A percentile compares a stretch with the other conserved stretches of the same genome.
Conservation (phyloP, 2,329 filamentous ascomycete species). For the Gnomoniopsis smithogilvyi region DNA sequence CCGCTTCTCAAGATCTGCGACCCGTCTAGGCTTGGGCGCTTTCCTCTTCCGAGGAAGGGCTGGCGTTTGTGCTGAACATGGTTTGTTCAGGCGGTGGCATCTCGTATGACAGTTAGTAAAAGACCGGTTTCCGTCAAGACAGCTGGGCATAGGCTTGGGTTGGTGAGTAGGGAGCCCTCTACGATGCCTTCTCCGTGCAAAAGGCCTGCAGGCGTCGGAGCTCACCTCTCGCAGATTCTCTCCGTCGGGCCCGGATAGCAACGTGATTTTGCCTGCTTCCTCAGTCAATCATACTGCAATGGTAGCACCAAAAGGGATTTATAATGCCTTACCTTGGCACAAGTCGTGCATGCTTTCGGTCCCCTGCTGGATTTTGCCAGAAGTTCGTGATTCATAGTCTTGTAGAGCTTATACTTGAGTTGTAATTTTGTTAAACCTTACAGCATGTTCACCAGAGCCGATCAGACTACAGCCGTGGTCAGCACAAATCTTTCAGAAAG, state of each 20-base stretch:
- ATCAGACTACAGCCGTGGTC: not conserved
- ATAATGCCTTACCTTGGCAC: conserved; percentile 33
- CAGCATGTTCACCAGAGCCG: not conserved
- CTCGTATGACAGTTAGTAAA: conserved; percentile 25
- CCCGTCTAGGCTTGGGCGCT: conserved; percentile 43
- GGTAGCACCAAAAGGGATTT: not conserved
- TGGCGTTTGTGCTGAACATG: conserved; percentile 44
- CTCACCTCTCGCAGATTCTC: conserved; percentile 47
- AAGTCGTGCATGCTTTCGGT: conserved; percentile 47
- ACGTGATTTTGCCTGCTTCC: conserved; percentile 41
- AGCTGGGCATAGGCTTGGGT: too few relatives aligned
- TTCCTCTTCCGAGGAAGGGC: conserved; percentile 46
- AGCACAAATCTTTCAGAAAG: not conserved
- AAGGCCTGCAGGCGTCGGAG: not conserved
- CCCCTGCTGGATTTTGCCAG: conserved; percentile 30
- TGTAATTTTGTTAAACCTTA: not conserved
- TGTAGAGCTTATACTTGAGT: not conserved
- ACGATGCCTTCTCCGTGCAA: too few relatives aligned
- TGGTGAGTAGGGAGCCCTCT: too few relatives aligned
- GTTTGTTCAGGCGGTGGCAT: conserved; percentile 45
- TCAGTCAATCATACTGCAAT: too few relatives aligned
- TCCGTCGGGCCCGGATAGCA: conserved; percentile 41
- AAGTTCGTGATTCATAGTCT: conserved; percentile 8
- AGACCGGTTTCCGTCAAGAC: too few relatives aligned
- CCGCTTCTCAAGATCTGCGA: conserved; percentile 48